Evolutionary conservation across 2,329 filamentous ascomycete genomes (phyloP), one percentile per base, ranked within the genome.

Genomic region (Phyllosticta citribraziliensis): DNA sequence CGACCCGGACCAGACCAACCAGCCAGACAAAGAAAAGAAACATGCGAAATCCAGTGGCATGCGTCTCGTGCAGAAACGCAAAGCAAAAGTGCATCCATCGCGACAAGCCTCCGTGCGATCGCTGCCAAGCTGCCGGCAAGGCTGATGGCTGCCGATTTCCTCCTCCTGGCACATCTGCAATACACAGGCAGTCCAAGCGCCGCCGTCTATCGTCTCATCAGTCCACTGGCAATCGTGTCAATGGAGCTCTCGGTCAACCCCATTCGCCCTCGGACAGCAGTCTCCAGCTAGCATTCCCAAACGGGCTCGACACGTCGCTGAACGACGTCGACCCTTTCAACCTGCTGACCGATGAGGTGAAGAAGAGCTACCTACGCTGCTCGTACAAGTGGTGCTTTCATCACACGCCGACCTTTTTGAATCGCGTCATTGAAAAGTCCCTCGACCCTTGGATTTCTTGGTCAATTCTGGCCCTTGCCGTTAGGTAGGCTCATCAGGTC

Each of bases 311-410:
- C 50, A 57, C 55, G 19, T 51, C 55, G 52, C 66, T 73, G 57
- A 71, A 72, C 56, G 65, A 68, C 58, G 64, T 73, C 24, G 72
- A 74, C 65, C 72, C 73, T 8, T 75, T 73, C 52, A 70, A 71
- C 47, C 68, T 74, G 56, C 65, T 75, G 56, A 75, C 72, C 3
- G 73, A 75, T 62, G 73, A 75, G 66, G 73, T 75, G 59, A 74
- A 73, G 67, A 74, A 74, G 65, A 72, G 70, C 65, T 75, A 74
- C 56, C 64, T 75, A 62, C 65, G 73, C 14, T 75, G 73, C 65
- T 68, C 69, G 27, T 75, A 75, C 70, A 75, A 75, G 66, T 75
- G 73, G 73, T 72, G 72, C 65, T 75, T 75, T 66, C 72, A 75
- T 65, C 73, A 75, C 60, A 74, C 70, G 5, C 73, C 73, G 3